Base-by-base conservation (phyloP, 2,329 filamentous ascomycete species). In the Fusarium vanettenii region DNA sequence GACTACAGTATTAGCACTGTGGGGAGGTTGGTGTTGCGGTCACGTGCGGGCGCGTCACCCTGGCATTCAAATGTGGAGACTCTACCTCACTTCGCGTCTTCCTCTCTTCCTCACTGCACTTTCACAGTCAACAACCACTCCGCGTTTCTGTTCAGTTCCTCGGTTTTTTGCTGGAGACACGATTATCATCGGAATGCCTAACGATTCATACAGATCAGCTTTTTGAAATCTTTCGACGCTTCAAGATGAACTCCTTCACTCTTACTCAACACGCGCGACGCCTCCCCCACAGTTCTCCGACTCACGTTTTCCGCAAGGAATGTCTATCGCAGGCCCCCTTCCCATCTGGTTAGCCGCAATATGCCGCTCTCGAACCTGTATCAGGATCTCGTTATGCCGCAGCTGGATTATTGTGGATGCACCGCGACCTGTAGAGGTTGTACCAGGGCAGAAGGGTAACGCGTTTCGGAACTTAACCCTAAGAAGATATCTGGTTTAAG, bases 391-490 rank as follows among this genome's bases (percentile, higher is more conserved):
- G 81, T 80, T 79, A 83, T 81, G 87, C 87, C 79, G 87, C 85
- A 87, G 78, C 78, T 79, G 86, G 87, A 84, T 81, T 80, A 81
- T 82, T 81, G 80, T 80, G 83, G 79, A 66, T 71, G 43, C 69
- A 73, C 35, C 31, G 72, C 72, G 56, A 60, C 20, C 72, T 64
- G 66, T 64, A 67, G 80, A 73, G 81, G 82, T 81, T 82, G 84
- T 82, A 67, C 85, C 84, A 82, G 83, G 79, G 75, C 65, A 75
- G 75, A 81, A 80, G 86, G 85, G 89, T 90, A 92, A 90, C 87
- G 87, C 86, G 85, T 86, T 85, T 92, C 92, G 94, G 94, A 95
- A 95, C 94, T 95, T 97, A 98, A 97, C 95, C 95, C 95, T 98
- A 98, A 93, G 89, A 87, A 86, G 84, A 86, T 82, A 84, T 87